Base-by-base conservation (phyloP, 495 filamentous ascomycete species). In the Penicillium lagena region DNA sequence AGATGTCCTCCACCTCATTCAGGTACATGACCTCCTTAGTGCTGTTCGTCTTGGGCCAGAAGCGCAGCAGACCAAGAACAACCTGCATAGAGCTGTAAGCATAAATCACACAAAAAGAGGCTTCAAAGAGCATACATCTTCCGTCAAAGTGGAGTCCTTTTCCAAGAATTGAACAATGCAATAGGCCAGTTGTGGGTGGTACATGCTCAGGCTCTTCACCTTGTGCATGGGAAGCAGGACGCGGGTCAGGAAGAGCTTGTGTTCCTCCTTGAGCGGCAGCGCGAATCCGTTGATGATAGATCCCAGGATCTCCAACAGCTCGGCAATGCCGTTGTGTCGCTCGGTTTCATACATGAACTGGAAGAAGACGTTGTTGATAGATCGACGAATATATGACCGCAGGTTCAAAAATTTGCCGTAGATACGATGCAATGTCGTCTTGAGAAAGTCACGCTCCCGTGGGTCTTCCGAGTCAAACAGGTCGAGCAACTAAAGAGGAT, bases 351-450 rank as follows among this genome's bases (percentile, higher is more conserved):
- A 99, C 46, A 86, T 87, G 66, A 99, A 99, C 61, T 99, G 93
- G 78, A 99, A 99, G 75, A 99, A 99, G 55, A 99, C 93, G 59
- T 99, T 97, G 76, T 99, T 97, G 73, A 99, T 99, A 33, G 94
- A 97, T 52, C 93, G 83, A 58, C 93, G 79, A 56, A 99, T 99
- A 67, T 90, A 99, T 9, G 94, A 97, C 30, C 93, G 81, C 32
- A 99, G 75, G 62, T 99, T 99, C 43, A 99, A 75, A 72, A 99
- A 99, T 70, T 99, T 99, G 51, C 93, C 93, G 56, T 99, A 99
- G 58, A 99, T 99, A 37, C 93, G 83, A 70, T 99, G 93, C 43
- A 99, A 67, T 7, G 93, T 99, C 1, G 93, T 99, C 72, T 99
- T 99, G 33, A 99, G 69, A 64, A 99, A 99, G 68, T 99, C 93